Base-by-base conservation (phyloP, 305 asterid genomes). In the Galium porrigens region DNA sequence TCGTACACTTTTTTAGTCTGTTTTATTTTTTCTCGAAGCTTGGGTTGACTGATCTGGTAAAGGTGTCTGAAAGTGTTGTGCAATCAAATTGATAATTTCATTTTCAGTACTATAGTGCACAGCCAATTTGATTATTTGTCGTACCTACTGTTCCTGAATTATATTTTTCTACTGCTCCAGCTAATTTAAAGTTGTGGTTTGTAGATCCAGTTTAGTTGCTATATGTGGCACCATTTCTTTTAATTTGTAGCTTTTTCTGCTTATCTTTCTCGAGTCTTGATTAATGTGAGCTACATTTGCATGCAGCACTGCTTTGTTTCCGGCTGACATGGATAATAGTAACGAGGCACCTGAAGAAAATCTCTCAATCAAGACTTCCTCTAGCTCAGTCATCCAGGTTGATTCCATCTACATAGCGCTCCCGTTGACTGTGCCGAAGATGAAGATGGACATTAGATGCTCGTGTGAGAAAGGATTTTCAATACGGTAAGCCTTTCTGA, bases 341-440 rank as follows among this genome's bases (percentile, higher is more conserved):
- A 51, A 22, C 49, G 76, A 5, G 6, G 17, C 63, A 55, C 76
- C 59, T 0, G 80, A 77, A 62, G 86, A 77, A 63, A 73, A 70
- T 68, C 70, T 78, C 59, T 71, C 73, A 18, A 34, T 84, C 36
- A 81, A 10, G n/a, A 41, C 68, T 64, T 56, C 85, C n/a, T 27
- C 75, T 0, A 89, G 84, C 66, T 64, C 87, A 9, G 44, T 82
- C 14, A 76, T 90, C 66, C 82, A 72, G 72, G 79, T 87, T 51
- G 78, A 76, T 46, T 78, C 89, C 4, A 81, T 87, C 48, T 78
- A 73, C 14, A 80, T 88, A 63, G 89, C 80, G 44, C 80, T 90
- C 53, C 68, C 68, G 15, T 62, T 78, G 57, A 27, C 78, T 70
- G 66, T 76, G 11, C 69, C 79, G 4, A 70, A 73, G 22, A 68